phyloP scores from a whole-genome alignment of 495 filamentous ascomycete species.

The Penicillium silybi region DNA sequence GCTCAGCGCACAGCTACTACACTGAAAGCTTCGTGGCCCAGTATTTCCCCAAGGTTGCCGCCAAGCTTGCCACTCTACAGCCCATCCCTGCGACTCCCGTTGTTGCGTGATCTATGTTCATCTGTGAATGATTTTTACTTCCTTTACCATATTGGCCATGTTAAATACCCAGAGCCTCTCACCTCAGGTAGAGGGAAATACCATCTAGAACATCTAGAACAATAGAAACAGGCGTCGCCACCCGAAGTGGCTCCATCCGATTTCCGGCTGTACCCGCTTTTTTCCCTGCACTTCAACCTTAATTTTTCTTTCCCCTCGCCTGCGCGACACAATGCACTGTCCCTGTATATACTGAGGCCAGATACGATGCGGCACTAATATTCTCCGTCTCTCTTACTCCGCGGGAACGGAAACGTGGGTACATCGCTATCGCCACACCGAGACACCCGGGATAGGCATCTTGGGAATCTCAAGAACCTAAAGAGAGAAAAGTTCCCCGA shows the following conservation, averaged over 20 bases:
- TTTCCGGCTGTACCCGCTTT: slow-evolving; percentile 31
- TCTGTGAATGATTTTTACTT: not conserved
- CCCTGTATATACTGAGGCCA: not conserved
- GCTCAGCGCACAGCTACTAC: slow-evolving; percentile 80
- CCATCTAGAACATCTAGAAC: not conserved
- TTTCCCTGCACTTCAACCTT: slow-evolving; percentile 20
- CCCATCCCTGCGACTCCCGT: not conserved
- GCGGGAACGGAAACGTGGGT: not conserved
- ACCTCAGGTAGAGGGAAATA: not conserved
- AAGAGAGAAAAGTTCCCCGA: not conserved
- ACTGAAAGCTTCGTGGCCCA: slow-evolving; percentile 52
- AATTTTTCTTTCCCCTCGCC: slow-evolving; percentile 16
- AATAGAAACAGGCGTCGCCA: slow-evolving; percentile 3
- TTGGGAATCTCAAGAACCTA: not conserved
- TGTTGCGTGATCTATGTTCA: not conserved
- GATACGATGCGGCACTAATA: slow-evolving; percentile 1
- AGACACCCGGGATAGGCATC: slow-evolving; percentile 1
- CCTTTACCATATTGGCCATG: not conserved
- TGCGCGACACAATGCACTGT: slow-evolving; percentile 21
- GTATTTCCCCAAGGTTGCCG: slow-evolving; percentile 49
- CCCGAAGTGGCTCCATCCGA: slow-evolving; percentile 14
- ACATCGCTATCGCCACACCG: slow-evolving; percentile 1
- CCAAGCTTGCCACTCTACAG: slow-evolving; percentile 30
- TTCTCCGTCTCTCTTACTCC: not conserved
- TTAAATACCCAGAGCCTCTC: slow-evolving; percentile 10